A percentile compares a stretch with the other conserved stretches of the same genome.
phyloP scores from a whole-genome alignment of 345 rosid species.

The Eucalyptus grandis region DNA sequence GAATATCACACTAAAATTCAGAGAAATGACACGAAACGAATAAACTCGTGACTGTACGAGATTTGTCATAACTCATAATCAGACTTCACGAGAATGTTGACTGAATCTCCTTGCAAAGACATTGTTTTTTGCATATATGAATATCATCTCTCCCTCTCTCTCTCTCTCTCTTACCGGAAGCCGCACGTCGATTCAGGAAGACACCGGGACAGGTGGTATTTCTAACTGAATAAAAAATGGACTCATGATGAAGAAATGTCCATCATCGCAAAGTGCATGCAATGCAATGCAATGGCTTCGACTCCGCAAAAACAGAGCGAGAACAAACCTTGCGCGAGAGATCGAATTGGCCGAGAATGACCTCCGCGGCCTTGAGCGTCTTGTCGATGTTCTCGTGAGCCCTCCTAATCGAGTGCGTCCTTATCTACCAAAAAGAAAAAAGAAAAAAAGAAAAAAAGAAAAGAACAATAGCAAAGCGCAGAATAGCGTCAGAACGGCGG shows the following conservation, averaged over 20 bases:
- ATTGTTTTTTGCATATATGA: background rate
- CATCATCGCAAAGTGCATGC: background rate
- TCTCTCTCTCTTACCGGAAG: background rate
- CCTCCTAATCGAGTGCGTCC: slow-evolving; percentile 83
- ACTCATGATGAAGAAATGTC: background rate
- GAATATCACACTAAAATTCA: background rate
- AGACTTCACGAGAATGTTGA: background rate
- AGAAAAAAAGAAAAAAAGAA: background rate
- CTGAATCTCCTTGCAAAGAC: background rate
- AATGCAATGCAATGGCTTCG: background rate
- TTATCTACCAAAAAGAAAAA: slow-evolving; percentile 26
- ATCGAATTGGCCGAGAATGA: slow-evolving; percentile 69
- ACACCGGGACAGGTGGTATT: background rate
- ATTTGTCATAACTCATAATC: background rate
- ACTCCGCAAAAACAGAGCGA: background rate
- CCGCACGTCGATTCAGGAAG: background rate
- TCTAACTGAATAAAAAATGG: background rate
- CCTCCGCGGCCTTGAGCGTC: slow-evolving; percentile 68
- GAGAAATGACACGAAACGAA: background rate
- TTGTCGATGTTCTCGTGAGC: slow-evolving; percentile 92
- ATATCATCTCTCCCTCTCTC: too few relatives aligned
- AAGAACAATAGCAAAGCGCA: background rate
- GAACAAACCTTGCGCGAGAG: slow-evolving; percentile 56
- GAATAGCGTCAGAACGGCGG: background rate
- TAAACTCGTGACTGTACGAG: background rate